A percentile compares a stretch with the other conserved stretches of the same genome.
phyloP scores from a whole-genome alignment of 1,139 yeast genomes.

The Yamadazyma mexicana region DNA sequence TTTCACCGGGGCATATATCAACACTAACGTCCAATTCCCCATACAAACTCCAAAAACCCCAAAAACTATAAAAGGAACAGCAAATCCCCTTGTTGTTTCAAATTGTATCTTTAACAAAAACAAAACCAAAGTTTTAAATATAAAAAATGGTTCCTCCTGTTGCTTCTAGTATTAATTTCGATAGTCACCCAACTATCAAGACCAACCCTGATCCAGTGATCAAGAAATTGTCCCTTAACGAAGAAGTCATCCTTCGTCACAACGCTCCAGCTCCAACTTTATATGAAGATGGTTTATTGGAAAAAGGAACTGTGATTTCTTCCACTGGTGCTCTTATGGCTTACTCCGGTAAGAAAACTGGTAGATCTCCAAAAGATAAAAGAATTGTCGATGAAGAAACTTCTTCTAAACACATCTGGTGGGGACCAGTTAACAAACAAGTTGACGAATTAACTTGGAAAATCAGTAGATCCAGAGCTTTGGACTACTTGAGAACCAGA shows the following conservation, averaged over 20 bases:
- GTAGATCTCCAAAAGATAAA: slow-evolving; percentile 98
- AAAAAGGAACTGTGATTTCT: slow-evolving; percentile 88
- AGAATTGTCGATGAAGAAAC: slow-evolving; percentile 95
- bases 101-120: too few relatives aligned
- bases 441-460: slow-evolving; percentile 94
- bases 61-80: slow-evolving; percentile 1
- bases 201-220: slow-evolving; percentile 46
- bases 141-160: slow-evolving; percentile 47
- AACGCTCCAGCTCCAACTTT: slow-evolving; percentile 92
- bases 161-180: slow-evolving; percentile 47
- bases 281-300: slow-evolving; percentile 92
- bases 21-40: too few relatives aligned
- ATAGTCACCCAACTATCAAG: slow-evolving; percentile 44
- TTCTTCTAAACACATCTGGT: slow-evolving; percentile 86
- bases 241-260: slow-evolving; percentile 64
- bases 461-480: slow-evolving; percentile 94
- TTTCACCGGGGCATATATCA: slow-evolving; percentile 9
- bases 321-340: slow-evolving; percentile 96
- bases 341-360: slow-evolving; percentile 93
- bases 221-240: slow-evolving; percentile 42
- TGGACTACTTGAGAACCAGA: slow-evolving; percentile 95
- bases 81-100: slow-evolving; percentile 4
- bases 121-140: slow-evolving; percentile 14
- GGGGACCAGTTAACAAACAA: slow-evolving; percentile 99
- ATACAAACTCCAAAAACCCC: too few relatives aligned